Evolutionary conservation across 495 filamentous ascomycete genomes (phyloP).

Genomic region (Penicillium odoratum): DNA sequence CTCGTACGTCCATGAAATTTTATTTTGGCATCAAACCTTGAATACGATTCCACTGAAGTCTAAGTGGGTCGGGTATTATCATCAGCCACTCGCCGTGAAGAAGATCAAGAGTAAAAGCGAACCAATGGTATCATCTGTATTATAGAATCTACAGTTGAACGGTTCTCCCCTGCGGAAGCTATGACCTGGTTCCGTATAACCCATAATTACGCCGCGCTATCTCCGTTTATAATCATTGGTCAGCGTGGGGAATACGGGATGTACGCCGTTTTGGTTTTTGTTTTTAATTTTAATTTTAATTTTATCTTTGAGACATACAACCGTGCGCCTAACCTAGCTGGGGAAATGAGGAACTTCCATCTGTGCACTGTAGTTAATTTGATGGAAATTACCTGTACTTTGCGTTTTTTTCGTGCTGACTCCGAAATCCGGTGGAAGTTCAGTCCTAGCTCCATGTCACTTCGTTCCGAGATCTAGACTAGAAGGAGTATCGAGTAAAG

Average conservation of each 20-base stretch:
- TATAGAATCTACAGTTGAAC: not conserved
- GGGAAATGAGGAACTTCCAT: not conserved
- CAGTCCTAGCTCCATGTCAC: not conserved
- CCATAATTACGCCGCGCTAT: not conserved
- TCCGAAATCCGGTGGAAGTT: not conserved
- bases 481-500: not conserved
- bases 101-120: not conserved
- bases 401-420: no score
- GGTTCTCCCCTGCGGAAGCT: not conserved
- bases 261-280: not conserved
- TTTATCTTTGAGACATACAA: constrained; percentile 4
- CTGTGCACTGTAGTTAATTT: not conserved
- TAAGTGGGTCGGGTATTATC: not conserved
- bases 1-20: not conserved
- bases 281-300: not conserved
- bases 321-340: not conserved
- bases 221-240: not conserved
- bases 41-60: not conserved
- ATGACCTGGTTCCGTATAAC: not conserved
- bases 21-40: not conserved
- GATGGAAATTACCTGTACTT: no score
- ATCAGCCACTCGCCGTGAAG: not conserved
- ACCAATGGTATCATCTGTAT: not conserved
- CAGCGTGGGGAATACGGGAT: not conserved
- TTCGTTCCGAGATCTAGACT: not conserved